phyloP scores from a whole-genome alignment of 805 yeast genomes.

The Hanseniaspora guilliermondii region DNA sequence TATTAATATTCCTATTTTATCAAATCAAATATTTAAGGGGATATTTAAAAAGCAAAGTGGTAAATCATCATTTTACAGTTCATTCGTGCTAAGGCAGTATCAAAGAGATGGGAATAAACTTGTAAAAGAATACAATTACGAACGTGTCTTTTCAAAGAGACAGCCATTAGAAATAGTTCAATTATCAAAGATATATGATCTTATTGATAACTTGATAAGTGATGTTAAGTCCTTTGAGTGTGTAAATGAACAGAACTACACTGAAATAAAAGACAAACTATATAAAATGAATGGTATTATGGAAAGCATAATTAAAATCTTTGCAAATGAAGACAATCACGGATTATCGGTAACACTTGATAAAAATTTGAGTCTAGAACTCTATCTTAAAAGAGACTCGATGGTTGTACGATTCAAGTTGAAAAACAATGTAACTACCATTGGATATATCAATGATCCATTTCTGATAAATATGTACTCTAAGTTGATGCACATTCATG shows the following conservation, averaged over 20 bases:
- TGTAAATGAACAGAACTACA: not conserved
- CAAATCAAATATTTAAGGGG: conserved; percentile 7
- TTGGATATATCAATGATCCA: conserved; percentile 12
- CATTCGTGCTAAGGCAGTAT: not conserved
- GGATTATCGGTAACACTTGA: not conserved
- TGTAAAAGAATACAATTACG: not conserved
- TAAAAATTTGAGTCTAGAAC: not conserved
- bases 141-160: not conserved
- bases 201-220: not conserved
- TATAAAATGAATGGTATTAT: not conserved
- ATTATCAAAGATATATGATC: not conserved
- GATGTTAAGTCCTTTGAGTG: not conserved
- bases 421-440: not conserved
- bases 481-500: conserved; percentile 3
- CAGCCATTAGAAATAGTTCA: not conserved
- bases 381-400: conserved; percentile 6
- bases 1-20: conserved; percentile 4
- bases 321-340: not conserved
- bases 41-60: conserved; percentile 4
- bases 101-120: not conserved
- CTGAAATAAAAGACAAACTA: not conserved
- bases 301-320: not conserved
- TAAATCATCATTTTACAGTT: not conserved
- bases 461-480: conserved; percentile 4
- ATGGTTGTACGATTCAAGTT: conserved; percentile 10